Evolutionary conservation across 2,329 filamentous ascomycete species (phyloP), one percentile per base, ranked within the genome.

Genomic region (Venturia carpophila): DNA sequence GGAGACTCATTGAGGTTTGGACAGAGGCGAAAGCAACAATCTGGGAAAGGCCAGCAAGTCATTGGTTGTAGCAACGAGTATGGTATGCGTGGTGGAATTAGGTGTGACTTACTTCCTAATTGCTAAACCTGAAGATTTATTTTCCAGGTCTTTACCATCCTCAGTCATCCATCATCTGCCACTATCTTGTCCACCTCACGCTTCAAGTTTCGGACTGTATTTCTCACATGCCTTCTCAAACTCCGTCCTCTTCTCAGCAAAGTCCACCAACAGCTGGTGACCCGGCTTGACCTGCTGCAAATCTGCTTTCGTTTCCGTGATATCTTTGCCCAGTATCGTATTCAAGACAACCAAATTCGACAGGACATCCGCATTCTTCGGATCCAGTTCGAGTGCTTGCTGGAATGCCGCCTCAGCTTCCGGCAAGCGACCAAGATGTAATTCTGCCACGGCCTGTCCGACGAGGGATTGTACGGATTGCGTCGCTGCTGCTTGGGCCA

Each of bases 371-470:
- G 85, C 81, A 67, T 90, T 85, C 65, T 84, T 80, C 1, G 88
- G 84, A 67, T 93, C 87, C 75, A 91, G 87, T 72, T 87, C 82
- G 64, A 94, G 70, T 0, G 92, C 92, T 76, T 93, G 86, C 69
- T 93, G 85, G 68, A 97, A 78, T 3, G 92, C 93, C 21, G 88
- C 85, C 77, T 97, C 90, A 0, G 93, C 91, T 80, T 97, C 94
- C 68, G 94, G 91, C 49, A 90, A 79, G 61, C 94, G 86, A 62
- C 92, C 92, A 37, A 97, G 86, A 73, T 97, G 94, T 64, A 97
- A 79, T 76, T 99, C 93, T 30, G 91, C 89, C 34, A 97, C 86
- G 34, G 92, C 93, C 79, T 97, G 94, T 24, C 91, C 88, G 67
- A 96, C 86, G 65, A 97, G 84, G 21, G 86, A 89, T 69, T 87